These are phyloP conservation scores for Pestalotiopsis sp. DNA, from an alignment of 2,329 filamentous ascomycete species.

Conservation along the genomic window DNA sequence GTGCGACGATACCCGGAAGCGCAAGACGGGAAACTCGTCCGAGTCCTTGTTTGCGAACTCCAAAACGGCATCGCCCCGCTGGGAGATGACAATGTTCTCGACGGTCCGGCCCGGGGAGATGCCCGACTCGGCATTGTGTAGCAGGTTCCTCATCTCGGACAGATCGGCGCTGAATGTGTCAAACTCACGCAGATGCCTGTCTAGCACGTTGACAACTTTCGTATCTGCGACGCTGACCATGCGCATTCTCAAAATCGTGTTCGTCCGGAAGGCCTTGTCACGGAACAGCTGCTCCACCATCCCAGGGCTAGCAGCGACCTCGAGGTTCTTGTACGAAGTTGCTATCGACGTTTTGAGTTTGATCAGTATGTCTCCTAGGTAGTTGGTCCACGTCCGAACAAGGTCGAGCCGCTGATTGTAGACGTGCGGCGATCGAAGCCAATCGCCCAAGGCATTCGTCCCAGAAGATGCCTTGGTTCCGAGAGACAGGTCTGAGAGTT, in stretches of 20 bases:
- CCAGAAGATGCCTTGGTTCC: background rate
- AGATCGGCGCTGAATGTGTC: conserved; percentile 47
- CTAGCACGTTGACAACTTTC: conserved; percentile 46
- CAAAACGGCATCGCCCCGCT: conserved; percentile 51
- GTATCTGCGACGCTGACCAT: conserved; percentile 45
- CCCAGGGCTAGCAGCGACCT: conserved; percentile 43
- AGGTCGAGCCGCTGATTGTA: conserved; percentile 38
- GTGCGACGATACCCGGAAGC: conserved; percentile 55
- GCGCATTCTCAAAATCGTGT: conserved; percentile 48
- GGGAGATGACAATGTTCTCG: conserved; percentile 45
- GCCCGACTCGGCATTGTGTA: conserved; percentile 43
- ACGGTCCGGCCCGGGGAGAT: conserved; percentile 41
- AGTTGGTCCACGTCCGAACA: conserved; percentile 47
- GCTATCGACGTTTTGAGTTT: conserved; percentile 43
- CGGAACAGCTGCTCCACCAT: conserved; percentile 46
- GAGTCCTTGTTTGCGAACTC: conserved; percentile 50
- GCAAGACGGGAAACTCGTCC: conserved; percentile 40
- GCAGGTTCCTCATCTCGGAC: conserved; percentile 39
- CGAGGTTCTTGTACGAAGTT: conserved; percentile 48
- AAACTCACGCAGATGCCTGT: conserved; percentile 48
- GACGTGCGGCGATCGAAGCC: conserved; percentile 17
- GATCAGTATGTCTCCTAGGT: conserved; percentile 44
- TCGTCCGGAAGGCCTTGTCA: conserved; percentile 43
- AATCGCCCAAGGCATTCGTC: conserved; percentile 17
- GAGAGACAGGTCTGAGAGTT: background rate